Evolutionary conservation across 805 yeast genomes (phyloP), one percentile per base, ranked within the genome.

Genomic region (Saitoella complicata): DNA sequence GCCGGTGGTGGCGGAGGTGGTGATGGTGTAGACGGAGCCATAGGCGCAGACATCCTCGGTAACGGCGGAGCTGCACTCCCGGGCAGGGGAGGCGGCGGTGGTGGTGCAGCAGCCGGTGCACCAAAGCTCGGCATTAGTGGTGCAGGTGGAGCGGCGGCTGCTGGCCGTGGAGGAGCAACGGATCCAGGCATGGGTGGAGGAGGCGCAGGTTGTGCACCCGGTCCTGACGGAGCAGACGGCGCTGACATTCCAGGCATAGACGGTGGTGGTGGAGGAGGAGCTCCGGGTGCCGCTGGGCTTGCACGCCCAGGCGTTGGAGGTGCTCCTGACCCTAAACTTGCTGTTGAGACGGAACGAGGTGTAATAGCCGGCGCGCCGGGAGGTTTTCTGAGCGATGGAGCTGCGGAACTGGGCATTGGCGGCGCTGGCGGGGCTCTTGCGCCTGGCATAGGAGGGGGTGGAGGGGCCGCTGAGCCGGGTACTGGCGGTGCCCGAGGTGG

Each of bases 21-120:
- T n/a, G 67, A 59, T 8, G 65, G 59, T 30, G 58, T 51, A 12
- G 61, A 46, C 30, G 60, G 58, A 2, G 55, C 51, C 9, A 21
- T 38, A 9, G 38, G 33, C 7, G 47, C 21, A 21, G 46, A 38
- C 12, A 36, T 5, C 32, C 9, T 36, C 8, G 41, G n/a, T 5
- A 47, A 34, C 8, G 49, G 46, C 35, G 37, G 41, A 39, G 49
- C 46, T 10, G 42, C 31, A 21, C 34, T 44, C 7, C 44, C 45
- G 31, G 51, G 50, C 12, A 38, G 39, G 3, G 51, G 42, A 7
- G 53, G 53, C 1, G 51, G 39, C 29, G 53, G 44, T 21, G 53
- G 49, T 7, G 50, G 49, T 6, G 41, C 42, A 6, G 5, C 9
- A n/a, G 50, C 45, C 10, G 43, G 13, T 11, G 11, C 7, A 37